Percentiles rank a stretch among this genome's conserved stretches.
Conservation (phyloP, 1,284 basidiomycete genomes). For the Trametes pubescens region DNA sequence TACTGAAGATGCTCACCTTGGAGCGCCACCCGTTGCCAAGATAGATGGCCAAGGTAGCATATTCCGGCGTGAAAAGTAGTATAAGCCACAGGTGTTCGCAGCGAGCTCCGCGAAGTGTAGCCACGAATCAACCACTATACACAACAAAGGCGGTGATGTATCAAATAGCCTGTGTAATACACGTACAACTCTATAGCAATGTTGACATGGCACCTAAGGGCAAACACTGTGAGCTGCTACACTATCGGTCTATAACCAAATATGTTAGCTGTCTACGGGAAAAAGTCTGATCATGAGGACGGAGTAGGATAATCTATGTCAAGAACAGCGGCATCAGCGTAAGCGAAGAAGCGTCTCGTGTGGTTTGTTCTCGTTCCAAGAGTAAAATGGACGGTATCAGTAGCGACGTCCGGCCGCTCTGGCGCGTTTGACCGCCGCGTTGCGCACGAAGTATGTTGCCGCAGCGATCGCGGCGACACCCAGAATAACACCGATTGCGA, state of each 20-base stretch:
- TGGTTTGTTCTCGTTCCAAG: no score
- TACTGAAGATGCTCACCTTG: no score
- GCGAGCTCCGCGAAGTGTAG: not conserved
- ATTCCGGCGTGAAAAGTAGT: not conserved
- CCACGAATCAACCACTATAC: not conserved
- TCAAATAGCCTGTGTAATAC: slow-evolving; percentile 9
- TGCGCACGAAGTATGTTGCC: slow-evolving; percentile 58
- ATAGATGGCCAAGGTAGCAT: no score
- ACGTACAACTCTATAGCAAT: slow-evolving; percentile 15
- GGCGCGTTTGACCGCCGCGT: slow-evolving; percentile 46
- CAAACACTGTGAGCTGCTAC: slow-evolving; percentile 6
- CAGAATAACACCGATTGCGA: slow-evolving; percentile 61
- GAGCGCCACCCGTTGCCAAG: no score
- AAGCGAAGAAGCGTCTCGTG: not conserved
- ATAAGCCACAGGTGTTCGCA: not conserved
- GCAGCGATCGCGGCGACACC: slow-evolving; percentile 54
- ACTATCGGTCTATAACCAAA: slow-evolving; percentile 7
- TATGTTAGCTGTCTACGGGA: slow-evolving; percentile 4
- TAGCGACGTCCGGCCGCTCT: slow-evolving; percentile 8
- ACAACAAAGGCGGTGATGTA: slow-evolving; percentile 1
- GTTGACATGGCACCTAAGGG: slow-evolving; percentile 4
- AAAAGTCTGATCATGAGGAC: not conserved
- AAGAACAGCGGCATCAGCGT: not conserved
- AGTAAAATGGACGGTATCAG: not conserved
- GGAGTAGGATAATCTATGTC: not conserved